Percentiles rank a stretch among this genome's conserved stretches.
phyloP scores from a whole-genome alignment of 2,329 filamentous ascomycete genomes.

The Nemania diffusa region DNA sequence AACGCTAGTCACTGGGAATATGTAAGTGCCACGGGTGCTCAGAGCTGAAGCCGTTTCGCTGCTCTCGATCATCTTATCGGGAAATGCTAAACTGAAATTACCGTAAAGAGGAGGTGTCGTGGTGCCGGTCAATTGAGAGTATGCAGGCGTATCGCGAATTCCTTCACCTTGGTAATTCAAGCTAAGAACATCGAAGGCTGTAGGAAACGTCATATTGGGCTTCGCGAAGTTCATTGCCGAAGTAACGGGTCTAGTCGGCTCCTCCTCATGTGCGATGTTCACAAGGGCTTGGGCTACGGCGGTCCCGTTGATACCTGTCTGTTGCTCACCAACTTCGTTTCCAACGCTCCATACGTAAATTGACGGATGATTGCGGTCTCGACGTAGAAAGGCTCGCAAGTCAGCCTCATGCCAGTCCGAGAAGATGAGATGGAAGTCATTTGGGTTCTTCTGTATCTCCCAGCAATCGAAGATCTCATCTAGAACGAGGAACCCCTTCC shows the following conservation, averaged over 20 bases:
- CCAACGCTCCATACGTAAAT: constrained; percentile 63
- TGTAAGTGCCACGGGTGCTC: constrained; percentile 61
- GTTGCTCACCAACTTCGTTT: constrained; percentile 64
- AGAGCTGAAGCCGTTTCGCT: constrained; percentile 58
- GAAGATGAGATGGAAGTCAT: constrained; percentile 64
- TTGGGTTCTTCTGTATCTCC: constrained; percentile 56
- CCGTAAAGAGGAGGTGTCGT: constrained; percentile 17
- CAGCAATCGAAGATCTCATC: constrained; percentile 66
- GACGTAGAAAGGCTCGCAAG: constrained; percentile 60
- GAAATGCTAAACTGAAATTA: constrained; percentile 56
- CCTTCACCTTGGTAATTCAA: constrained; percentile 68
- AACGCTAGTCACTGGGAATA: constrained; percentile 60
- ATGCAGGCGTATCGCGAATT: constrained; percentile 26
- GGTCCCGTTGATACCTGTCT: constrained; percentile 28
- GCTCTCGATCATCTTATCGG: constrained; percentile 58
- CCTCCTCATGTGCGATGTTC: constrained; percentile 58
- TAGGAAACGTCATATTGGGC: constrained; percentile 54
- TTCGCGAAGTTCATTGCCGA: constrained; percentile 60
- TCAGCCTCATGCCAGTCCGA: constrained; percentile 64
- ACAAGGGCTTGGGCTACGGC: constrained; percentile 50
- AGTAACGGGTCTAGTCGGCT: constrained; percentile 58
- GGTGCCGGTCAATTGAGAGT: constrained; percentile 24
- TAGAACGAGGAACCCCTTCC: constrained; percentile 60
- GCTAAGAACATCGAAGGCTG: constrained; percentile 58
- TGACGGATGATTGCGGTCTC: constrained; percentile 66